Base-by-base conservation (phyloP, 345 rosid genomes). In the Bretschneidera sinensis region DNA sequence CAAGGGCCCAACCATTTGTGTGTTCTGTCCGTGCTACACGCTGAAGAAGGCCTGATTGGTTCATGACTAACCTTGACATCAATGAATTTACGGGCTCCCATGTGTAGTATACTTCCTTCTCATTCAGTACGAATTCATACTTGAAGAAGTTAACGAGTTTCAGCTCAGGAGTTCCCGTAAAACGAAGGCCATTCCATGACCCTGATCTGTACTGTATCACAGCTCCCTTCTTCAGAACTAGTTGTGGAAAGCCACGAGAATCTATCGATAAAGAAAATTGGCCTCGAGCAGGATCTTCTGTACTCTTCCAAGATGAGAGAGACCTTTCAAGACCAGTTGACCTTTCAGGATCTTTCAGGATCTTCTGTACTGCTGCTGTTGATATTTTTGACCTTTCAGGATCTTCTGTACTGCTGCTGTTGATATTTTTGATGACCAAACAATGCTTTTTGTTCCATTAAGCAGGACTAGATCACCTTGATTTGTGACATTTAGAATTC, bases 351-450 rank as follows among this genome's bases (percentile, higher is more conserved):
- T n/a, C n/a, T n/a, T n/a, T n/a, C n/a, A n/a, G n/a, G n/a, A n/a
- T n/a, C n/a, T n/a, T n/a, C n/a, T n/a, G n/a, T n/a, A n/a, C n/a
- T n/a, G n/a, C n/a, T n/a, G n/a, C n/a, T n/a, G n/a, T n/a, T n/a
- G n/a, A n/a, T n/a, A n/a, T n/a, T n/a, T n/a, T n/a, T n/a, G n/a
- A n/a, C n/a, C n/a, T n/a, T n/a, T n/a, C 79, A 4, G 82, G 65
- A 51, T 85, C 80, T 45, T 85, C 82, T 6, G 81, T 25, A 6
- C 28, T 2, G 72, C 51, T 0, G 0, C 13, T 23, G 35, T 34
- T 17, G 76, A 73, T 45, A 34, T 48, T 48, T 75, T 77, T 0
- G 79, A 60, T 15, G 77, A 70, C 84, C 87, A 82, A 14, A 72
- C 13, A 45, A n/a, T 11, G 2, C 45, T 60, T 17, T 47, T 45